phyloP scores from a whole-genome alignment of 352 stramenopile genomes.

The Globisporangium canariense region DNA sequence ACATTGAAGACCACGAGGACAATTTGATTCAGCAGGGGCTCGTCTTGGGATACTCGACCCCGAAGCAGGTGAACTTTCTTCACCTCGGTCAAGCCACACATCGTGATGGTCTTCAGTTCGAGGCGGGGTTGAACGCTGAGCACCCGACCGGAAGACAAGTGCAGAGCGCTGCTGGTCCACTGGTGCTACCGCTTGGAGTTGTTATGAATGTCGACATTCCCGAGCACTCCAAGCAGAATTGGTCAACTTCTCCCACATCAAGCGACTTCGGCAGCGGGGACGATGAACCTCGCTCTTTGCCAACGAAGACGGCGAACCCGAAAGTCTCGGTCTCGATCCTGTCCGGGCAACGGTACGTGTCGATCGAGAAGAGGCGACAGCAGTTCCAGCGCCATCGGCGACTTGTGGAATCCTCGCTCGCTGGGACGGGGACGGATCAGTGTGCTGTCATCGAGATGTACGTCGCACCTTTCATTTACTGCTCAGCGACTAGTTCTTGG shows the following conservation, averaged over 20 bases:
- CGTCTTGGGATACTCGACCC: slow-evolving; percentile 20
- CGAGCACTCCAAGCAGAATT: background rate
- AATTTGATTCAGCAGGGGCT: slow-evolving; percentile 36
- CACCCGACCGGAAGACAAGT: background rate
- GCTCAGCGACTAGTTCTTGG: background rate
- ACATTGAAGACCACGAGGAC: slow-evolving; percentile 44
- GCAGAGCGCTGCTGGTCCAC: background rate
- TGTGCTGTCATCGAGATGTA: slow-evolving; percentile 62
- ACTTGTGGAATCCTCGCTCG: slow-evolving; percentile 52
- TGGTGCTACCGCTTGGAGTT: slow-evolving; percentile 39
- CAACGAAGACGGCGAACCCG: slow-evolving; percentile 17
- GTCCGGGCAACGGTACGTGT: slow-evolving; percentile 11
- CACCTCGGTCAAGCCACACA: background rate
- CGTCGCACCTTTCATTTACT: slow-evolving; percentile 7
- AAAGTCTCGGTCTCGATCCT: slow-evolving; percentile 19
- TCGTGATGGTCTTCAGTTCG: background rate
- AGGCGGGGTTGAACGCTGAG: background rate
- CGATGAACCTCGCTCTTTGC: background rate
- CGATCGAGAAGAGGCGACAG: slow-evolving; percentile 44
- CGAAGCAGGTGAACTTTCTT: slow-evolving; percentile 13
- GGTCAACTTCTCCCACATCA: background rate
- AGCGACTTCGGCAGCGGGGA: background rate
- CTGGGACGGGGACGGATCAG: slow-evolving; percentile 56
- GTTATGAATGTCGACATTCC: slow-evolving; percentile 43
- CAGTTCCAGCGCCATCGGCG: slow-evolving; percentile 53